Evolutionary conservation across 495 filamentous ascomycete genomes (phyloP).

Genomic region (Friedmanniomyces simplex): DNA sequence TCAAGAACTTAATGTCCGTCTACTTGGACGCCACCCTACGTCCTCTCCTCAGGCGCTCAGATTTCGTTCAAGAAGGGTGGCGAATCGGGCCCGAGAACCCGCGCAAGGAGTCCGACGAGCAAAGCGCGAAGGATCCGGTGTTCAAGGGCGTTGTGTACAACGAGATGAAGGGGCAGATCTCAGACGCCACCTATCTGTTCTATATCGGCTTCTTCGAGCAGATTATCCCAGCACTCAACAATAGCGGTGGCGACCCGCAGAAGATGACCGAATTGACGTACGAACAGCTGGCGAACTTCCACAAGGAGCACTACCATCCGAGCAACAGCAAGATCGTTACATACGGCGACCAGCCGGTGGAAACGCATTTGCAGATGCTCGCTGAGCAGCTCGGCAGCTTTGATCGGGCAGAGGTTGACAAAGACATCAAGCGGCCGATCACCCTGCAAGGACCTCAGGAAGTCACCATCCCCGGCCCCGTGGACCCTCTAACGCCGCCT

Average conservation of each 20-base stretch:
- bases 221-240: slow-evolving; percentile 85
- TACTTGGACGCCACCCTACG: slow-evolving; percentile 91
- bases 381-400: slow-evolving; percentile 62
- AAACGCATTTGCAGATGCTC: slow-evolving; percentile 67
- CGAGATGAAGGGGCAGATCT: slow-evolving; percentile 99
- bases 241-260: slow-evolving; percentile 89
- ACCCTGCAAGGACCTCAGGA: slow-evolving; percentile 56
- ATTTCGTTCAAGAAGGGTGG: slow-evolving; percentile 96
- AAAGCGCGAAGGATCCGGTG: slow-evolving; percentile 46
- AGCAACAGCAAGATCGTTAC: slow-evolving; percentile 93
- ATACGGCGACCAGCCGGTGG: slow-evolving; percentile 85
- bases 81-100: slow-evolving; percentile 86
- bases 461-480: slow-evolving; percentile 65
- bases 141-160: slow-evolving; percentile 99
- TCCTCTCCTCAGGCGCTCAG: slow-evolving; percentile 76
- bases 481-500: slow-evolving; percentile 77
- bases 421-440: slow-evolving; percentile 64
- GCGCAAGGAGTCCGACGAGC: slow-evolving; percentile 38
- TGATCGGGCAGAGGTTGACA: slow-evolving; percentile 54
- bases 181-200: slow-evolving; percentile 89
- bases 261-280: slow-evolving; percentile 94
- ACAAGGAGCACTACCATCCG: slow-evolving; percentile 86
- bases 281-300: slow-evolving; percentile 73
- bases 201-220: slow-evolving; percentile 91
- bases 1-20: slow-evolving; percentile 88